Evolutionary conservation across 371 early-diverging fungal species (phyloP).

Genomic region (Syncephalastrum contaminatum): DNA sequence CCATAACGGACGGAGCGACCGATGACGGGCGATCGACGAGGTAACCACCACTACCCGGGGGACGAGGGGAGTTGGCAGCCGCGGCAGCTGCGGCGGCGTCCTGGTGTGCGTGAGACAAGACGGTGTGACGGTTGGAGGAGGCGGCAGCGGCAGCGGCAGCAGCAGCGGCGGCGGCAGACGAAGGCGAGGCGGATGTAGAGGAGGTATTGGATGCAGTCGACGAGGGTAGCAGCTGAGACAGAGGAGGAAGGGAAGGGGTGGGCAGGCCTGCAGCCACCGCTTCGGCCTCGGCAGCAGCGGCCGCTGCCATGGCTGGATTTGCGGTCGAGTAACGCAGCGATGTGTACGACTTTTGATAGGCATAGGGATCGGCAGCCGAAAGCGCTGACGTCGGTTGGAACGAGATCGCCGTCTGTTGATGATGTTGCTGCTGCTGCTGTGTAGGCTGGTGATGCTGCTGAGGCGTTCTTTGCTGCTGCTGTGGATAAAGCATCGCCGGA

Average conservation of each 20-base stretch:
- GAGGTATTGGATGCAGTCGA: constrained; percentile 7
- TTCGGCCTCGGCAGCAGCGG: constrained; percentile 28
- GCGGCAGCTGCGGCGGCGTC: constrained; percentile 4
- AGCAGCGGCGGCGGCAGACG: constrained; percentile 9
- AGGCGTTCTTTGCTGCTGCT: no score
- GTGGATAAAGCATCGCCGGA: no score
- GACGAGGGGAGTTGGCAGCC: neutral
- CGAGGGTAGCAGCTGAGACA: constrained; percentile 41
- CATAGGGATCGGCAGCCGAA: no score
- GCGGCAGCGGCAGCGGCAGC: constrained; percentile 1
- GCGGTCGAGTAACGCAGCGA: no score
- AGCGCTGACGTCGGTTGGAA: no score
- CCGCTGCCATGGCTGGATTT: constrained; percentile 1
- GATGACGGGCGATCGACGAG: no score
- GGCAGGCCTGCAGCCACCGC: constrained; percentile 23
- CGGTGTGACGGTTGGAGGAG: constrained; percentile 5
- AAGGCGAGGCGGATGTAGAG: constrained; percentile 1
- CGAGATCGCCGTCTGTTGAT: no score
- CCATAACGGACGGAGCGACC: no score
- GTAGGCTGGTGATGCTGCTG: no score
- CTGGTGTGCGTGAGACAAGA: neutral
- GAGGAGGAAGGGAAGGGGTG: constrained; percentile 40
- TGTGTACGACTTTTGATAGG: no score
- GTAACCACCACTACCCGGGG: no score
- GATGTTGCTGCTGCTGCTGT: no score